Percentiles rank a stretch among this genome's conserved stretches.
Evolutionary conservation across 306 rosid species (phyloP).

Genomic region (Morella rubra): DNA sequence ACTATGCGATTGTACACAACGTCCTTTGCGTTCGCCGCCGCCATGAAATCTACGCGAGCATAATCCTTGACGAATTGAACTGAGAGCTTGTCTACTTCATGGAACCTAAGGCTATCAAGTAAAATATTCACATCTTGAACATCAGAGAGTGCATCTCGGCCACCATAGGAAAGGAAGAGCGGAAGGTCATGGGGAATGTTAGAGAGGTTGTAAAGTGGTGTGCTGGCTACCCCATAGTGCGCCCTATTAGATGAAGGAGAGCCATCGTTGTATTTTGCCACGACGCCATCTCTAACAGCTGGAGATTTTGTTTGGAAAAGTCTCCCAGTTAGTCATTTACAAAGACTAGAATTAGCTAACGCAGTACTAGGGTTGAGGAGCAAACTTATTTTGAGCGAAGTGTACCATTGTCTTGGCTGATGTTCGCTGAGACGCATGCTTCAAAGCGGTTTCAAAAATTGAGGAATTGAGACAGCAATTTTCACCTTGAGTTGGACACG

Average conservation of each 20-base stretch:
- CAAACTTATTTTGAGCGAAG: constrained; percentile 70
- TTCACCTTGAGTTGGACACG: constrained; percentile 39
- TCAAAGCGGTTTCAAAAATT: constrained; percentile 54
- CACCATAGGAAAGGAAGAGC: constrained; percentile 80
- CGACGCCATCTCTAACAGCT: constrained; percentile 58
- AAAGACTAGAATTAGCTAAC: too few species aligned
- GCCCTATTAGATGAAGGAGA: constrained; percentile 37
- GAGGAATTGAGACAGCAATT: constrained; percentile 89
- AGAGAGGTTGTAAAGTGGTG: constrained; percentile 83
- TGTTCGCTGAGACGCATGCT: constrained; percentile 72
- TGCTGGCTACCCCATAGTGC: constrained; percentile 58
- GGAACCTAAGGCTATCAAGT: constrained; percentile 56
- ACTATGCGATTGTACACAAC: constrained; percentile 49
- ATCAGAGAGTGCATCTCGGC: constrained; percentile 76
- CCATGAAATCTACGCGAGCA: constrained; percentile 70
- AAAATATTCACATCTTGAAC: constrained; percentile 49
- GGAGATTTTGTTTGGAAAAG: constrained; percentile 22
- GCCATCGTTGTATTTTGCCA: constrained; percentile 63
- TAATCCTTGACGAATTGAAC: constrained; percentile 60
- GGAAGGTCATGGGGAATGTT: constrained; percentile 74
- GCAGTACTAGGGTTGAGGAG: background rate
- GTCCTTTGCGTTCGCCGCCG: constrained; percentile 77
- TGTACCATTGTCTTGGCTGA: constrained; percentile 82
- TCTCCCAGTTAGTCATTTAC: background rate
- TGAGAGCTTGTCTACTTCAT: constrained; percentile 57